Conservation (phyloP, 2,329 filamentous ascomycete genomes). For the Colletotrichum viniferum region DNA sequence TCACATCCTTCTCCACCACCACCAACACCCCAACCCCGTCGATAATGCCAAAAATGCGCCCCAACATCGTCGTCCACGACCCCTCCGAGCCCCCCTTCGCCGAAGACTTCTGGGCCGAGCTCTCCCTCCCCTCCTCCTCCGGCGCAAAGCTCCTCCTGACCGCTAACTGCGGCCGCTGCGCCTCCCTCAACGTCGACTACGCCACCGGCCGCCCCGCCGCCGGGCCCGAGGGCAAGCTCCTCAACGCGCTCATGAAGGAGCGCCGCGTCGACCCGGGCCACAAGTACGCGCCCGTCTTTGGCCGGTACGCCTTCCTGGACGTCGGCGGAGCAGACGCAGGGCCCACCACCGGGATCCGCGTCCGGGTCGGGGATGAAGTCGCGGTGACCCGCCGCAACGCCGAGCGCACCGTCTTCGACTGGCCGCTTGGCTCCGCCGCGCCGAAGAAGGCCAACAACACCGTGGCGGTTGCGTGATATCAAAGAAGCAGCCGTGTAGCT, state of each 20-base stretch:
- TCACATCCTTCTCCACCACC: slow-evolving; percentile 44
- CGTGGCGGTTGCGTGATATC: neutral
- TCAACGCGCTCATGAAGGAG: slow-evolving; percentile 74
- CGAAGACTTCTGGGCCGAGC: slow-evolving; percentile 75
- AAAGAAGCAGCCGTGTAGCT: neutral
- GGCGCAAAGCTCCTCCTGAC: slow-evolving; percentile 59
- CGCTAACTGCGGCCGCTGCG: slow-evolving; percentile 72
- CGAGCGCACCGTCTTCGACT: slow-evolving; percentile 59
- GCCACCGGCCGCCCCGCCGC: slow-evolving; percentile 61
- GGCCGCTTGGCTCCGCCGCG: slow-evolving; percentile 35
- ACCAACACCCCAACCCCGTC: slow-evolving; percentile 42
- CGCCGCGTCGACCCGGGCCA: slow-evolving; percentile 71
- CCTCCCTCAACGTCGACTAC: slow-evolving; percentile 75
- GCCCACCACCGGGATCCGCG: slow-evolving; percentile 25
- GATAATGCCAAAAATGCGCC: slow-evolving; percentile 69
- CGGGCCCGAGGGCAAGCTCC: slow-evolving; percentile 62
- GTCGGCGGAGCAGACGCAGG: neutral
- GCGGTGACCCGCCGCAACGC: slow-evolving; percentile 51
- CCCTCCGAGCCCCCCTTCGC: slow-evolving; percentile 65
- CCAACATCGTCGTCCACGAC: slow-evolving; percentile 73
- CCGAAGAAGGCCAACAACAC: neutral
- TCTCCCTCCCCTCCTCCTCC: slow-evolving; percentile 43
- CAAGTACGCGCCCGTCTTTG: slow-evolving; percentile 74
- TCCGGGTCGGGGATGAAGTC: slow-evolving; percentile 63
- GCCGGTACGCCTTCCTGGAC: slow-evolving; percentile 70